phyloP scores from a whole-genome alignment of 2,329 filamentous ascomycete genomes.

The Clonostachys rhizophaga region DNA sequence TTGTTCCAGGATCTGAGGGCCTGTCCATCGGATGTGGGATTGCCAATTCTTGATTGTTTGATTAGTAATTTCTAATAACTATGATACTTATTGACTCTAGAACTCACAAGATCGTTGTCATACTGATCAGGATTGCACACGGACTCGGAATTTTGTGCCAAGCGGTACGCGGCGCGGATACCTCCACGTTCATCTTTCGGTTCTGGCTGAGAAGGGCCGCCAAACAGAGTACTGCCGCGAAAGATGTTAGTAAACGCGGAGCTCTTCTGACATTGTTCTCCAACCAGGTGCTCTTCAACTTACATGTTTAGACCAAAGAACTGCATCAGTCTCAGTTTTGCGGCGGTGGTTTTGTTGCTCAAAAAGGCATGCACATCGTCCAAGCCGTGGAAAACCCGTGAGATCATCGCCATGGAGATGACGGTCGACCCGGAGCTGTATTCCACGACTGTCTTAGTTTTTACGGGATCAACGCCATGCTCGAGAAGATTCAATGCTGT shows the following conservation, averaged over 20 bases:
- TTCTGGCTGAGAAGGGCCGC: conserved; percentile 54
- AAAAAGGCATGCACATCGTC: conserved; percentile 28
- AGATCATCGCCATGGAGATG: conserved; percentile 40
- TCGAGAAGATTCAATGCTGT: conserved; percentile 42
- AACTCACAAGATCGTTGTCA: conserved; percentile 17
- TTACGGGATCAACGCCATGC: conserved; percentile 24
- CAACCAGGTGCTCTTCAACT: not conserved
- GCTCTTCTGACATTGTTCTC: too few species aligned
- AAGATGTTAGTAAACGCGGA: too few species aligned
- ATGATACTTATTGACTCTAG: conserved; percentile 30
- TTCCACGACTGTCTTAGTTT: conserved; percentile 49
- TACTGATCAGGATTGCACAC: conserved; percentile 22
- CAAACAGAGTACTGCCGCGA: conserved; percentile 41
- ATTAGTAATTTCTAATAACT: conserved; percentile 49
- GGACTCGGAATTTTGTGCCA: conserved; percentile 32
- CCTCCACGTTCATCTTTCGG: conserved; percentile 47
- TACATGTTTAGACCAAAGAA: conserved; percentile 11
- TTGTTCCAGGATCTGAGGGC: conserved; percentile 51
- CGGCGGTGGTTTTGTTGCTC: conserved; percentile 33
- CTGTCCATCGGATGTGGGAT: conserved; percentile 54
- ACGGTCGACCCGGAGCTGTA: conserved; percentile 60
- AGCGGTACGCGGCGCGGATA: conserved; percentile 38
- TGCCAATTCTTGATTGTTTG: conserved; percentile 39
- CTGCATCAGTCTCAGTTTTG: conserved; percentile 8
- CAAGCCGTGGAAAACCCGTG: conserved; percentile 17